Conservation (phyloP, 805 yeast species). For the Starmera amethionina region DNA sequence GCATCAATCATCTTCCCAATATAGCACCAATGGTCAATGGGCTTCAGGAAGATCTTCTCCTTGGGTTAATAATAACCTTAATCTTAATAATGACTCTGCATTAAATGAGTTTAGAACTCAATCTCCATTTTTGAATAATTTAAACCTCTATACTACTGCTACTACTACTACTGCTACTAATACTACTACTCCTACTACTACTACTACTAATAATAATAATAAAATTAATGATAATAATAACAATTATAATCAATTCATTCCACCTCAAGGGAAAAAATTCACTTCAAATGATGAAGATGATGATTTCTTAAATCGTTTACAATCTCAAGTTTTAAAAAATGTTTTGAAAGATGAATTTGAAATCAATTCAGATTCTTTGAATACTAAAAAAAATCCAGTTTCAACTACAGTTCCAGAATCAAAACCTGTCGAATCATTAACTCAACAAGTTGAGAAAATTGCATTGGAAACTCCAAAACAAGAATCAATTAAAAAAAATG, state of each 20-base stretch:
- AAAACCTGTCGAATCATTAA: too few species aligned
- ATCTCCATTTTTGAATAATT: slow-evolving; percentile 8
- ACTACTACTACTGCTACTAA: background rate
- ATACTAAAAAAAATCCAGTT: background rate
- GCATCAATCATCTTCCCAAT: slow-evolving; percentile 8
- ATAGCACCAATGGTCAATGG: slow-evolving; percentile 2
- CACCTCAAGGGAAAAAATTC: background rate
- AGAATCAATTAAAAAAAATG: background rate
- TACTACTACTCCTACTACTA: background rate
- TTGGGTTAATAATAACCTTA: slow-evolving; percentile 8
- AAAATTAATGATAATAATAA: too few species aligned
- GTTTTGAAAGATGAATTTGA: slow-evolving; percentile 23
- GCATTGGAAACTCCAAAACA: too few species aligned
- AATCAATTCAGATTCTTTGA: background rate
- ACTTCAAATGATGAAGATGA: slow-evolving; percentile 6
- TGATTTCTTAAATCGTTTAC: slow-evolving; percentile 27
- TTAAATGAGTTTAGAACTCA: slow-evolving; percentile 7
- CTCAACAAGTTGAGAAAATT: too few species aligned
- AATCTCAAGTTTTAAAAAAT: slow-evolving; percentile 30
- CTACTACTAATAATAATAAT: too few species aligned
- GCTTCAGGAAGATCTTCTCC: slow-evolving; percentile 13
- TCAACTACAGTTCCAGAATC: background rate
- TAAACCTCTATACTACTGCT: background rate
- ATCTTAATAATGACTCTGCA: slow-evolving; percentile 2
- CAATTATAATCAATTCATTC: background rate